Conservation (phyloP, 441 rosid genomes). For the Aleurites moluccanus region DNA sequence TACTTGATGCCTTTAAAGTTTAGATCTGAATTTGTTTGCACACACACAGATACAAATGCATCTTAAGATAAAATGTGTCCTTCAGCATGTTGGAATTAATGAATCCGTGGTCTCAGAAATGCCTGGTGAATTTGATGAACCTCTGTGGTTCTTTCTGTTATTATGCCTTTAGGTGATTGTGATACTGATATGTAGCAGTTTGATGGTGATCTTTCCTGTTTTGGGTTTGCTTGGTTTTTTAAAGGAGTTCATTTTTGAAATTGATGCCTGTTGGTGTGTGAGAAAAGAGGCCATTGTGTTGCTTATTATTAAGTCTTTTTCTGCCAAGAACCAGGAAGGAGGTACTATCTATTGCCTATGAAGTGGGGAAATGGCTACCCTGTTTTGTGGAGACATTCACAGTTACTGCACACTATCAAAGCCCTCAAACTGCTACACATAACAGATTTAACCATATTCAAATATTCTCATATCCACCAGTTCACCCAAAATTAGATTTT, state of each 20-base stretch:
- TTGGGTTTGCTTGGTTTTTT: background rate
- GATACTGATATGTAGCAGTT: background rate
- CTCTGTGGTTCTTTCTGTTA: background rate
- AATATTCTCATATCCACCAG: background rate
- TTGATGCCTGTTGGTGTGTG: background rate
- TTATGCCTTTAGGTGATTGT: background rate
- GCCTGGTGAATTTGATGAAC: background rate
- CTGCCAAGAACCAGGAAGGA: background rate
- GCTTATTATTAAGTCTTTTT: background rate
- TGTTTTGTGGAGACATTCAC: background rate
- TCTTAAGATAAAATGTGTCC: background rate
- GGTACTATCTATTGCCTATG: background rate
- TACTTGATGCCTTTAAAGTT: background rate
- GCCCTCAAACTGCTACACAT: background rate
- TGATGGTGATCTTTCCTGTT: background rate
- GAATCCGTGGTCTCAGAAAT: too few relatives aligned
- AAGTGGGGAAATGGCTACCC: background rate
- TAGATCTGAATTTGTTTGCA: background rate
- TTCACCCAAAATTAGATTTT: background rate
- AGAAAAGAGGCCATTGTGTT: background rate
- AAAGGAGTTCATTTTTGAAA: background rate
- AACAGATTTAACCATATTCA: background rate
- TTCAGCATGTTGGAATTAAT: too few relatives aligned
- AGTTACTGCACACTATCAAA: background rate
- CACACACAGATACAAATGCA: background rate